Percentiles rank a stretch among this genome's conserved stretches.
Evolutionary conservation across 2,329 filamentous ascomycete species (phyloP).

Genomic region (Phoma sp.): DNA sequence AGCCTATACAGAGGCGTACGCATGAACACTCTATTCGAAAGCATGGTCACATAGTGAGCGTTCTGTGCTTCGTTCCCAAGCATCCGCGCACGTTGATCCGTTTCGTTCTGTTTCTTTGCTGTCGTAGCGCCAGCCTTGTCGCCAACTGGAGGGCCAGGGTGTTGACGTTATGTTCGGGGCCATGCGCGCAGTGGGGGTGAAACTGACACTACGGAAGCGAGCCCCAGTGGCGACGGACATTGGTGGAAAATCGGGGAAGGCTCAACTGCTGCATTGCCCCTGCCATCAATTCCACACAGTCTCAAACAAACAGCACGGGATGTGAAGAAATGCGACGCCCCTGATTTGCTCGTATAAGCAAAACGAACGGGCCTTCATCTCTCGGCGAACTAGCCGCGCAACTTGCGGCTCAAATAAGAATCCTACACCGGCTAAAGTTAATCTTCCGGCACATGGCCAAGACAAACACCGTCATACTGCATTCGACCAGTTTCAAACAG

Average conservation of each 20-base stretch:
- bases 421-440: not conserved
- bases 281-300: conserved; percentile 14
- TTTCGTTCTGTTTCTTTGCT: conserved; percentile 8
- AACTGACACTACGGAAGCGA: conserved; percentile 4
- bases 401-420: conserved; percentile 9
- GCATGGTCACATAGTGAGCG: not conserved
- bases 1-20: not conserved
- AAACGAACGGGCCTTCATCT: conserved; percentile 10
- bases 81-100: not conserved
- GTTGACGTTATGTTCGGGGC: conserved; percentile 12
- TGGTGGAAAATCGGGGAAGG: conserved; percentile 16
- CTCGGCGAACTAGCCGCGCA: conserved; percentile 12
- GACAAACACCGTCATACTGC: too few relatives aligned
- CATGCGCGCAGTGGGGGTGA: not conserved
- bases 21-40: not conserved
- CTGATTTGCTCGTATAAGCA: conserved; percentile 7
- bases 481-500: too few relatives aligned
- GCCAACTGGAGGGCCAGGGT: not conserved
- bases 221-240: conserved; percentile 2
- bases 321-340: conserved; percentile 1
- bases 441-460: too few relatives aligned
- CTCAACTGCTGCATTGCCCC: conserved; percentile 10
- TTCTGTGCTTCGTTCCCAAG: not conserved
- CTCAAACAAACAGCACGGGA: conserved; percentile 6
- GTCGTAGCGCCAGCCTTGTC: not conserved